phyloP scores from a whole-genome alignment of 768 basidiomycete genomes.

The Terana coerulea region DNA sequence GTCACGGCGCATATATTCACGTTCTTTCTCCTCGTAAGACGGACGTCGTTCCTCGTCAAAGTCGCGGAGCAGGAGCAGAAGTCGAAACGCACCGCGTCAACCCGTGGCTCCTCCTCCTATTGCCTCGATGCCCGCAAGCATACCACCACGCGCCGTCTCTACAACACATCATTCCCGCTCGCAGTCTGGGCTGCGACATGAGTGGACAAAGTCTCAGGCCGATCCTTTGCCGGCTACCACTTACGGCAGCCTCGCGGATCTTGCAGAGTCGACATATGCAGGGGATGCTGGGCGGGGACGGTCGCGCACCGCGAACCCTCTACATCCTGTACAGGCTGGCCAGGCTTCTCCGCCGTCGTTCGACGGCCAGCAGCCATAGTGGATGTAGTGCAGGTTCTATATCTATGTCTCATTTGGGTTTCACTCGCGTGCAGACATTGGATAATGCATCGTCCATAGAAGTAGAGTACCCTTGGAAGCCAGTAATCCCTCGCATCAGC shows the following conservation, averaged over 20 bases:
- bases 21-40: neutral
- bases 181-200: neutral
- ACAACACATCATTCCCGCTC: constrained; percentile 7
- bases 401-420: too few relatives aligned
- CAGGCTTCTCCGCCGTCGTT: neutral
- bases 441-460: too few relatives aligned
- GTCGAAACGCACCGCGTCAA: neutral
- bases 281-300: neutral
- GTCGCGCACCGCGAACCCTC: neutral
- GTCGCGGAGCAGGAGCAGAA: constrained; percentile 1
- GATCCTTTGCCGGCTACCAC: neutral
- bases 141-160: neutral
- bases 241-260: constrained; percentile 1
- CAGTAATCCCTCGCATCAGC: too few relatives aligned
- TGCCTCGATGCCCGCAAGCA: neutral
- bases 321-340: neutral
- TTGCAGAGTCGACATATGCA: constrained; percentile 3
- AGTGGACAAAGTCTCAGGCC: neutral
- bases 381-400: too few relatives aligned
- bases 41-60: neutral
- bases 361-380: too few relatives aligned
- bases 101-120: neutral
- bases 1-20: neutral
- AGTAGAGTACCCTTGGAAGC: too few relatives aligned
- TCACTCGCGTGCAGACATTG: too few relatives aligned